Evolutionary conservation across 2,329 filamentous ascomycete species (phyloP), one percentile per base, ranked within the genome.

Genomic region (Neofusicoccum umdonicola): DNA sequence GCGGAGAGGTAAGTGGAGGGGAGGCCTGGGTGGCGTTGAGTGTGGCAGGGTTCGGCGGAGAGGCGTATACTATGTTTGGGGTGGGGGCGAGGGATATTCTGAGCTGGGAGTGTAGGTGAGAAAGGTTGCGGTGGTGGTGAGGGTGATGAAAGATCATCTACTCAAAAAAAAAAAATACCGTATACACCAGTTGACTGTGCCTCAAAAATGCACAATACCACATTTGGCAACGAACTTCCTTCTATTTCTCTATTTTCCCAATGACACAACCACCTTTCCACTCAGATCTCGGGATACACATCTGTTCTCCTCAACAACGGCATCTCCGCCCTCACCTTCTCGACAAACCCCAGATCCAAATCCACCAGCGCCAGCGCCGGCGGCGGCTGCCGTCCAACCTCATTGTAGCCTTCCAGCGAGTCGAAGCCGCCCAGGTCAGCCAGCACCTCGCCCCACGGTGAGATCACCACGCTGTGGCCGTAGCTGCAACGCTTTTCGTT

Each of bases 391-490:
- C 31, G 68, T 69, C 71, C 65, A 66, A 70, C 72, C 71, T 75
- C 69, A 69, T 71, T 66, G 68, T 77, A 65, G 70, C 71, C 37
- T 62, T 71, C 48, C 78, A 71, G 68, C 13, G 81, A 76, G 47
- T 81, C 78, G 17, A 79, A 80, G 0, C 87, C 88, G 45, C 83
- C 83, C 72, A 89, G 82, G 72, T 89, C 83, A 3, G 88, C 84
- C 45, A 92, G 73, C 1, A 97, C 84, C 64, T 86, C 84, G 0
- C 94, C 94, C 92, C 93, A 97, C 0, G 94, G 93, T 74, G 91
- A 89, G 31, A 97, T 84, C 52, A 96, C 90, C 80, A 96, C 87
- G 70, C 90, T 91, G 74, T 92, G 89, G 0, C 94, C 94, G 78
- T 95, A 97, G 77, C 91, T 96, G 34, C 85, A 84, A 65, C 94